Evolutionary conservation across 805 yeast genomes (phyloP).

Genomic region (Spathaspora boniae): DNA sequence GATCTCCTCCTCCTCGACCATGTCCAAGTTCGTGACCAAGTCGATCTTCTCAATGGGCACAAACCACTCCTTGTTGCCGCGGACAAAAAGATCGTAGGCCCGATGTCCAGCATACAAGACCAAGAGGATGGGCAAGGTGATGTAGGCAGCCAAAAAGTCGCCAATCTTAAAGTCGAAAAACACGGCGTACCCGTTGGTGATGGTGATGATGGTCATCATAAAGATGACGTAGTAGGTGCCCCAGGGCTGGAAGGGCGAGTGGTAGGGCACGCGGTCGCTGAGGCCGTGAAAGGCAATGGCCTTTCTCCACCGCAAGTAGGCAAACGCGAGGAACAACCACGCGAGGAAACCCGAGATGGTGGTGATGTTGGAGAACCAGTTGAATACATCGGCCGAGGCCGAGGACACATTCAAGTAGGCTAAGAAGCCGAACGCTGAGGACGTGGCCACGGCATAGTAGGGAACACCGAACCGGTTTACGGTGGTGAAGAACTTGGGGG

Average conservation of each 20-base stretch:
- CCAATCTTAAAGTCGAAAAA: constrained; percentile 55
- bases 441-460: constrained; percentile 26
- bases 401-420: constrained; percentile 55
- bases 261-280: constrained; percentile 55
- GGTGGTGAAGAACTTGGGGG: constrained; percentile 32
- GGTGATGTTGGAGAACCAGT: constrained; percentile 63
- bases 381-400: constrained; percentile 51
- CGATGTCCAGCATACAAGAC: constrained; percentile 59
- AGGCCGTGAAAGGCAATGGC: constrained; percentile 54
- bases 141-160: constrained; percentile 70
- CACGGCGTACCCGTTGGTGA: constrained; percentile 73
- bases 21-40: constrained; percentile 55
- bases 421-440: constrained; percentile 41
- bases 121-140: constrained; percentile 57
- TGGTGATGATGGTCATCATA: constrained; percentile 47
- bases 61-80: constrained; percentile 33
- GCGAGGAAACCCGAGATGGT: constrained; percentile 66
- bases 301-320: constrained; percentile 62
- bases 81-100: constrained; percentile 32
- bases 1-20: constrained; percentile 53
- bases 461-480: constrained; percentile 46
- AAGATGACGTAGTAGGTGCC: constrained; percentile 53
- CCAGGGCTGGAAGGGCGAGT: constrained; percentile 53
- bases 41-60: constrained; percentile 58
- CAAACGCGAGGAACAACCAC: constrained; percentile 53